Evolutionary conservation across 768 basidiomycete species (phyloP).

Genomic region (Austroboletus festivus): DNA sequence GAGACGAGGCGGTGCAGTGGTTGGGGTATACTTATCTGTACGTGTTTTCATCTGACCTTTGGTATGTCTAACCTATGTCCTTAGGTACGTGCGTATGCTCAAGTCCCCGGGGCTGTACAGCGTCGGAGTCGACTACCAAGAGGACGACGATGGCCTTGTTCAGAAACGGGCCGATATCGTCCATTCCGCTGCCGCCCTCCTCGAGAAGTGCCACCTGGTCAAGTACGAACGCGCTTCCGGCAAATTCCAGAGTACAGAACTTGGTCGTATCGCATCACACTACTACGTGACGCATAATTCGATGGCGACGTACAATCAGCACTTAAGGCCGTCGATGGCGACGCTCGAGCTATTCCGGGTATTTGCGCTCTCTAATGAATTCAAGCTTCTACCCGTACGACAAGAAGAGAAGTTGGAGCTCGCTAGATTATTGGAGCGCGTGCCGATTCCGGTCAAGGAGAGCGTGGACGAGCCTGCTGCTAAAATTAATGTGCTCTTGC

Average conservation of each 20-base stretch:
- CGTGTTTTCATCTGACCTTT: slow-evolving; percentile 30
- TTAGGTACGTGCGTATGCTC: slow-evolving; percentile 92
- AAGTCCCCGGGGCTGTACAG: slow-evolving; percentile 84
- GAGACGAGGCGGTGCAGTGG: slow-evolving; percentile 98
- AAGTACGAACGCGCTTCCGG: slow-evolving; percentile 91
- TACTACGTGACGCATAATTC: slow-evolving; percentile 95
- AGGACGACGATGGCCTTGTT: slow-evolving; percentile 75
- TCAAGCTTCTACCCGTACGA: slow-evolving; percentile 84
- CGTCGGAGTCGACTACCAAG: slow-evolving; percentile 86
- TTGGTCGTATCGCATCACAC: slow-evolving; percentile 91
- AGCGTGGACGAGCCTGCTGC: slow-evolving; percentile 93
- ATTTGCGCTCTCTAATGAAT: slow-evolving; percentile 94
- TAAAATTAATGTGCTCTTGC: slow-evolving; percentile 94
- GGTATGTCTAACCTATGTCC: neutral
- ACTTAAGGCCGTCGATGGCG: slow-evolving; percentile 83
- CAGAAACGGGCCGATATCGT: slow-evolving; percentile 94
- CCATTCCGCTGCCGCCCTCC: slow-evolving; percentile 87
- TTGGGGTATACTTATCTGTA: slow-evolving; percentile 91
- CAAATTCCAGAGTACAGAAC: slow-evolving; percentile 87
- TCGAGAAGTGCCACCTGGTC: slow-evolving; percentile 92
- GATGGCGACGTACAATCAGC: slow-evolving; percentile 96
- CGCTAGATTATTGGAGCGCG: slow-evolving; percentile 84
- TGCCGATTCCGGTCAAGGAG: slow-evolving; percentile 97
- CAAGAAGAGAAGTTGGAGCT: slow-evolving; percentile 87
- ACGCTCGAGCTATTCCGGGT: slow-evolving; percentile 91